A percentile compares a stretch with the other conserved stretches of the same genome.
Conservation (phyloP, 2,329 filamentous ascomycete species). For the Talaromyces sp. region DNA sequence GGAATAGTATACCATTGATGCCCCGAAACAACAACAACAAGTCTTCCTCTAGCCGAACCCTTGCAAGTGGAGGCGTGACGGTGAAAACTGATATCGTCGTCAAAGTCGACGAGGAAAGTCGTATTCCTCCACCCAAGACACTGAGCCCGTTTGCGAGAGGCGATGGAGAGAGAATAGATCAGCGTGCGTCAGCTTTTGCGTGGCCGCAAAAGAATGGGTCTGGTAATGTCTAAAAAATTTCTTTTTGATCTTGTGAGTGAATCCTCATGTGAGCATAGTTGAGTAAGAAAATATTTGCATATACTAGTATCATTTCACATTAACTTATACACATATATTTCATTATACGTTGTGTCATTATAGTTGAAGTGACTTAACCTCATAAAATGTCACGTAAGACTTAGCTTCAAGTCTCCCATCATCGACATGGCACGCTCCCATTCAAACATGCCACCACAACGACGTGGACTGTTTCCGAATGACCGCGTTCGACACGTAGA, state of each 20-base stretch:
- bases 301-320: background rate
- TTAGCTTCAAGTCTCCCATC: slow-evolving; percentile 21
- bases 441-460: slow-evolving; percentile 11
- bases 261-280: background rate
- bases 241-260: background rate
- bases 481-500: background rate
- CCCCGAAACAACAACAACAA: background rate
- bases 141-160: background rate
- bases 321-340: background rate
- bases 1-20: background rate
- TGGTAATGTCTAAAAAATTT: background rate
- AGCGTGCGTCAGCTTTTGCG: slow-evolving; percentile 1
- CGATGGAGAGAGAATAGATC: background rate
- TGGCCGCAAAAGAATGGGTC: background rate
- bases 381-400: slow-evolving; percentile 16
- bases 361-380: background rate
- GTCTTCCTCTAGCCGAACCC: background rate
- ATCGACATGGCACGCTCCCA: slow-evolving; percentile 21
- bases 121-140: background rate
- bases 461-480: background rate
- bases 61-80: slow-evolving; percentile 15
- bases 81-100: slow-evolving; percentile 28
- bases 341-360: background rate
- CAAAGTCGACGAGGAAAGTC: slow-evolving; percentile 17
- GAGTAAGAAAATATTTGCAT: background rate